Evolutionary conservation across 176 grass and related monocot genomes (phyloP).

Genomic region (Avena eriantha): DNA sequence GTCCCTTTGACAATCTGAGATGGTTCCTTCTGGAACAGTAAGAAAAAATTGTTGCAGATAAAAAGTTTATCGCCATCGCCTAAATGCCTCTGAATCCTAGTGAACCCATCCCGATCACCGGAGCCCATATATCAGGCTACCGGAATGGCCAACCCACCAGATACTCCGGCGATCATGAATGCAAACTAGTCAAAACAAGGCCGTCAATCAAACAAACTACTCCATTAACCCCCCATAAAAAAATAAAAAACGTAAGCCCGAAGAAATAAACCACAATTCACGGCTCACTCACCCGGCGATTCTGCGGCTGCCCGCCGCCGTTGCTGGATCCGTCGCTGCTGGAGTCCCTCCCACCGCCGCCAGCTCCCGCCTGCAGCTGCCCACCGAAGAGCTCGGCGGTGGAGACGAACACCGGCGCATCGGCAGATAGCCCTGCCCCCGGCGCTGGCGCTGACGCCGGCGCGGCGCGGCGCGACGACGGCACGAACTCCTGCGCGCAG

Average conservation of each 20-base stretch:
- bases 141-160: conserved; percentile 25
- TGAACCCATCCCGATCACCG: not conserved
- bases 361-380: not conserved
- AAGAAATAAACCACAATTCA: conserved; percentile 6
- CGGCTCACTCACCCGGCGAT: conserved; percentile 57
- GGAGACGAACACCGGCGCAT: conserved; percentile 84
- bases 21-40: not conserved
- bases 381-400: conserved; percentile 44
- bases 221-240: not conserved
- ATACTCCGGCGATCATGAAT: conserved; percentile 43
- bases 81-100: conserved; percentile 8
- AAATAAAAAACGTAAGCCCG: not conserved
- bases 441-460: not conserved
- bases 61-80: conserved; percentile 38
- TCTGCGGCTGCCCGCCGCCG: conserved; percentile 51
- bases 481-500: conserved; percentile 90
- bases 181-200: conserved; percentile 23
- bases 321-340: conserved; percentile 84
- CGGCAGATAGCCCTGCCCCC: conserved; percentile 63
- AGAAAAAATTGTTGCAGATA: not conserved
- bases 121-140: conserved; percentile 35
- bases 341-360: conserved; percentile 55
- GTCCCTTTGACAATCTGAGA: not conserved
- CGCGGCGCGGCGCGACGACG: conserved; percentile 53
- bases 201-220: not conserved